These are phyloP conservation scores for Tylopilus felleus DNA, from an alignment of 768 basidiomycete species.

Conservation along the genomic window DNA sequence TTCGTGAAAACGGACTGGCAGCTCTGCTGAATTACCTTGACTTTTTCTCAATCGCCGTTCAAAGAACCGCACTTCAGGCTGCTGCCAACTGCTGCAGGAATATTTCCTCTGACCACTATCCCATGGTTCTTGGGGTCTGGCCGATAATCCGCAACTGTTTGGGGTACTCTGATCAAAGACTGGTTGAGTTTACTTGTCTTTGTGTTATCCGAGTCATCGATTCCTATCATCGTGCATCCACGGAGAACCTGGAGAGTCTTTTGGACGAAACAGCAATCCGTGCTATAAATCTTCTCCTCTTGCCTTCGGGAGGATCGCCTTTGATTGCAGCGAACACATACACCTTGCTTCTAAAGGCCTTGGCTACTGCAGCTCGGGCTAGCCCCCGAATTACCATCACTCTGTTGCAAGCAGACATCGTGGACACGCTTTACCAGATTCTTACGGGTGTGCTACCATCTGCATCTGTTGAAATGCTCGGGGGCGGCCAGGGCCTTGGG, in stretches of 20 bases:
- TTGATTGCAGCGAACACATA: slow-evolving; percentile 84
- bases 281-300: slow-evolving; percentile 80
- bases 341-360: slow-evolving; percentile 78
- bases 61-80: slow-evolving; percentile 93
- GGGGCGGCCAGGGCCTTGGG: slow-evolving; percentile 70
- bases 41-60: slow-evolving; percentile 97
- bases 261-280: slow-evolving; percentile 76
- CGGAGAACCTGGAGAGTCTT: slow-evolving; percentile 82
- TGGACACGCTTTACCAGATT: slow-evolving; percentile 90
- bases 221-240: slow-evolving; percentile 80
- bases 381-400: slow-evolving; percentile 85
- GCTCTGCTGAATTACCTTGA: slow-evolving; percentile 94
- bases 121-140: slow-evolving; percentile 86
- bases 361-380: slow-evolving; percentile 84
- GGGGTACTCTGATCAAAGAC: slow-evolving; percentile 87
- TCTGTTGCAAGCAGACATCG: slow-evolving; percentile 88
- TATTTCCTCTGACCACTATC: slow-evolving; percentile 83
- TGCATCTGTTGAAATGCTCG: slow-evolving; percentile 46
- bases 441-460: slow-evolving; percentile 91
- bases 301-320: slow-evolving; percentile 84
- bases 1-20: slow-evolving; percentile 90
- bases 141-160: slow-evolving; percentile 92
- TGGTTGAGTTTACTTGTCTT: slow-evolving; percentile 96
- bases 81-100: slow-evolving; percentile 97
- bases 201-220: slow-evolving; percentile 95